Conservation (phyloP, 208 protist species). For the Leishmania tarentolae region DNA sequence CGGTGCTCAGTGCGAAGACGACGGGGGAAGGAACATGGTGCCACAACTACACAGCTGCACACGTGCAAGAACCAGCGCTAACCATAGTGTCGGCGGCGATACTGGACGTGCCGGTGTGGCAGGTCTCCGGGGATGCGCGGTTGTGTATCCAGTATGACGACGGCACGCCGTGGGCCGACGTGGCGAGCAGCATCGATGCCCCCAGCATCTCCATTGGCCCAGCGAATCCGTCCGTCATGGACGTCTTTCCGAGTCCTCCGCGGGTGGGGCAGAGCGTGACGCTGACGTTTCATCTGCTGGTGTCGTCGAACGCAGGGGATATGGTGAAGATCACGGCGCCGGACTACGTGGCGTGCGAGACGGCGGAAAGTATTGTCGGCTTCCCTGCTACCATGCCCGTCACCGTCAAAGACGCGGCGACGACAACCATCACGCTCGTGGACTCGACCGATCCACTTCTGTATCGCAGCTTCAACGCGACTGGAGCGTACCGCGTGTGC, state of each 20-base stretch:
- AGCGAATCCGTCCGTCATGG: slow-evolving; percentile 68
- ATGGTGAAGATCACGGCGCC: slow-evolving; percentile 51
- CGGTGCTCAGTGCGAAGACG: slow-evolving; percentile 50
- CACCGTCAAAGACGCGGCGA: slow-evolving; percentile 39
- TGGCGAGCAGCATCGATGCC: slow-evolving; percentile 43
- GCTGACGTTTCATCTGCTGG: slow-evolving; percentile 74
- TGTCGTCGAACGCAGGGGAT: slow-evolving; percentile 49
- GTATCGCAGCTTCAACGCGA: slow-evolving; percentile 81
- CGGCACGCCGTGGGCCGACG: slow-evolving; percentile 61
- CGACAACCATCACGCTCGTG: slow-evolving; percentile 51
- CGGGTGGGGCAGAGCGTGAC: slow-evolving; percentile 88
- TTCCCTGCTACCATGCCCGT: slow-evolving; percentile 46
- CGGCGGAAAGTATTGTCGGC: slow-evolving; percentile 34
- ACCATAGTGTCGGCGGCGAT: slow-evolving; percentile 37
- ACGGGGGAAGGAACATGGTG: slow-evolving; percentile 76
- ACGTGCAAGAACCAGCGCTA: slow-evolving; percentile 67
- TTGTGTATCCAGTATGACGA: slow-evolving; percentile 54
- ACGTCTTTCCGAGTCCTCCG: slow-evolving; percentile 57
- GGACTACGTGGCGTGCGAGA: slow-evolving; percentile 52
- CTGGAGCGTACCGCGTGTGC: slow-evolving; percentile 71
- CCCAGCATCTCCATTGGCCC: slow-evolving; percentile 41
- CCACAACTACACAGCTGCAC: slow-evolving; percentile 73
- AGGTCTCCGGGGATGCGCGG: slow-evolving; percentile 49
- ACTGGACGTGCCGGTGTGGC: slow-evolving; percentile 76
- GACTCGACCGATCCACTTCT: slow-evolving; percentile 69